Evolutionary conservation across 495 filamentous ascomycete species (phyloP), one percentile per base, ranked within the genome.

Genomic region (Aspergillus leporis): DNA sequence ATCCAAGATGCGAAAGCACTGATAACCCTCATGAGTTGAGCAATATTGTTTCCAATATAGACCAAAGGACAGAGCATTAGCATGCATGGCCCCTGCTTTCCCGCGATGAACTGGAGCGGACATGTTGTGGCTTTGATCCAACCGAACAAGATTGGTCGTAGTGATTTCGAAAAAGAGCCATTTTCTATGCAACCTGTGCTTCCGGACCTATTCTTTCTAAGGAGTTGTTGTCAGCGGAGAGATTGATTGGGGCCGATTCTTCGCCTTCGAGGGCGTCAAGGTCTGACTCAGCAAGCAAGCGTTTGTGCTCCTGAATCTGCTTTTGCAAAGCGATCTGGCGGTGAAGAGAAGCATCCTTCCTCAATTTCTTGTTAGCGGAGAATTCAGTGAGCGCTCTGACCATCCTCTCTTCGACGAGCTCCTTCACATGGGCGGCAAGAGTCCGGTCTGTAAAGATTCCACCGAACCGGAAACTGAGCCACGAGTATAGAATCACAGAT

Each of bases 381-480:
- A 81, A 81, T 53, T 84, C 73, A 13, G 78, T 77, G 52, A 97
- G 77, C 19, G 82, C 80, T 16, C 81, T 68, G 57, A 91, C 82
- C 68, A 98, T 96, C 65, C 81, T 83, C 28, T 83, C 78, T 75
- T 98, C 93, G 16, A 92, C 87, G 49, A 96, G 60, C 19, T 71
- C 67, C 71, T 97, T 97, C 36, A 91, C 84, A 70, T 96, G 87
- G 52, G 88, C 83, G 1, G 90, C 91, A 22, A 97, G 82, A 28
- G 78, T 78, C 60, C 92, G 84, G 60, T 88, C 90, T 12, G 80
- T 82, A 69, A 98, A 97, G 12, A 96, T 81, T 51, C 92, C 91
- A 12, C 87, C 68, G 61, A 87, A 87, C 5, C 85, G 78, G 62
- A 80, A 89, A 57, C 83, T 85, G 18, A 98, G 78, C 94, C 94